These are phyloP conservation scores for Euphrasia confusa DNA, from an alignment of 257 asterid species.

Conservation along the genomic window DNA sequence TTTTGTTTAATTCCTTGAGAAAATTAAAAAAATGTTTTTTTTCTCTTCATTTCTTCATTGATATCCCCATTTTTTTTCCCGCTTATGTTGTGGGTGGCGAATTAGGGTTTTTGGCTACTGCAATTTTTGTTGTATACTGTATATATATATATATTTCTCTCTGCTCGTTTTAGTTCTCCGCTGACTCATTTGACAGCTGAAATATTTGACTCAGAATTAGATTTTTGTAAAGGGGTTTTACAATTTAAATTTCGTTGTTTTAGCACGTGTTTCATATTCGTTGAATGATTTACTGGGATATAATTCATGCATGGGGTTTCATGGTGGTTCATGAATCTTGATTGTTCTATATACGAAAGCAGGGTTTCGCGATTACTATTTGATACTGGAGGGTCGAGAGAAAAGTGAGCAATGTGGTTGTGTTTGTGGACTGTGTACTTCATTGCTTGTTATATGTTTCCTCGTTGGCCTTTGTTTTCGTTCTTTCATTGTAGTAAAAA, in stretches of 20 bases:
- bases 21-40: neutral
- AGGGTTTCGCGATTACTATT: neutral
- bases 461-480: neutral
- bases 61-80: neutral
- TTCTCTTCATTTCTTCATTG: neutral
- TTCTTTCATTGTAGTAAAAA: neutral
- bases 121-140: no score
- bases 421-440: no score
- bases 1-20: neutral
- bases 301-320: conserved; percentile 10
- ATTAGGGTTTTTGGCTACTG: conserved; percentile 14
- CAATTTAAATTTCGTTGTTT: no score
- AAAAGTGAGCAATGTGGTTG: neutral
- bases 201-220: neutral
- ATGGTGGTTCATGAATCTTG: neutral
- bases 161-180: conserved; percentile 7
- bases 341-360: neutral
- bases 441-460: no score
- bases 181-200: conserved; percentile 11
- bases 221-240: conserved; percentile 2
- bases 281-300: no score
- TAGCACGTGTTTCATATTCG: no score
- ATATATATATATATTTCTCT: no score
- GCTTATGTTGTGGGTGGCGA: conserved; percentile 2
- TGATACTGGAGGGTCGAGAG: conserved; percentile 2